Evolutionary conservation across 176 grass and related monocot species (phyloP).

Genomic region (sorghum (Sorghum bicolor)): Sorghum_bicolor_NCBIv3 NC_012870.2:17078001-17078500

Average conservation of each 20-base stretch:
- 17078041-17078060: slow-evolving; percentile 10
- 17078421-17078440: too few species aligned
- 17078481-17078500: too few species aligned
- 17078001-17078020: slow-evolving; percentile 43
- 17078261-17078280: slow-evolving; percentile 37
- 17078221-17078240: not conserved
- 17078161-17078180: not conserved
- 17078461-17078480: too few species aligned
- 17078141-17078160: slow-evolving; percentile 36
- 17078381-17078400: too few species aligned
- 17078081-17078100: slow-evolving; percentile 13
- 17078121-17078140: slow-evolving; percentile 31
- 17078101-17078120: slow-evolving; percentile 66
- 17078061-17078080: slow-evolving; percentile 22
- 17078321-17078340: slow-evolving; percentile 32
- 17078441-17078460: not conserved
- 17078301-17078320: slow-evolving; percentile 25
- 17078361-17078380: not conserved
- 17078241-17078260: slow-evolving; percentile 27
- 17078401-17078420: too few species aligned
- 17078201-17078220: slow-evolving; percentile 37
- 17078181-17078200: slow-evolving; percentile 34
- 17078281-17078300: not conserved
- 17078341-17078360: slow-evolving; percentile 3
- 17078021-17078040: slow-evolving; percentile 28